Percentiles rank a stretch among this genome's conserved stretches.
phyloP scores from a whole-genome alignment of 805 yeast species.

The Candida arabinofermentans region DNA sequence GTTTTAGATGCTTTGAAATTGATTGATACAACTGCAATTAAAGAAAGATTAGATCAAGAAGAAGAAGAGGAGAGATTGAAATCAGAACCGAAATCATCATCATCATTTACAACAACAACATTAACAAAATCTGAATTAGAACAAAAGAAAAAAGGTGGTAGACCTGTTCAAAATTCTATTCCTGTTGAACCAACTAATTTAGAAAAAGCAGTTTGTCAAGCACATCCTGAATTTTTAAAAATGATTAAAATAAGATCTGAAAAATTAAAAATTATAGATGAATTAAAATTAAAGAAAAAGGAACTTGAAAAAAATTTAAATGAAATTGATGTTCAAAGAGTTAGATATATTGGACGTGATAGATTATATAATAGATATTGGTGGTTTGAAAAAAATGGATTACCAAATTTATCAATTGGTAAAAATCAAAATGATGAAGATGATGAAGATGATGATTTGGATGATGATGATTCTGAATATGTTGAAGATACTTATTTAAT shows the following conservation, averaged over 20 bases:
- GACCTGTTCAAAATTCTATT: slow-evolving; percentile 23
- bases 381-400: slow-evolving; percentile 91
- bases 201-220: slow-evolving; percentile 36
- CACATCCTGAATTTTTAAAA: slow-evolving; percentile 39
- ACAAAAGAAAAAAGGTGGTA: slow-evolving; percentile 24
- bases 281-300: slow-evolving; percentile 43
- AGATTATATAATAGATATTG: slow-evolving; percentile 82
- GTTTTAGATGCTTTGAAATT: slow-evolving; percentile 29
- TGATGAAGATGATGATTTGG: slow-evolving; percentile 36
- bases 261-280: slow-evolving; percentile 37
- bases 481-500: slow-evolving; percentile 49
- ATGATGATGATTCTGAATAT: slow-evolving; percentile 42
- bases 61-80: slow-evolving; percentile 21
- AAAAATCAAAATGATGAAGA: slow-evolving; percentile 28
- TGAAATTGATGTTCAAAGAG: slow-evolving; percentile 73
- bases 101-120: no score
- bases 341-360: slow-evolving; percentile 76
- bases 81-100: no score
- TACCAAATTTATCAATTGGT: slow-evolving; percentile 41
- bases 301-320: slow-evolving; percentile 57
- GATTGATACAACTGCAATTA: slow-evolving; percentile 20
- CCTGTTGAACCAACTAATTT: slow-evolving; percentile 31
- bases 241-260: slow-evolving; percentile 44
- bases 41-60: slow-evolving; percentile 20
- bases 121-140: slow-evolving; percentile 15